Evolutionary conservation across 345 rosid genomes (phyloP), one percentile per base, ranked within the genome.

Genomic region (Capsella bursapastoris): DNA sequence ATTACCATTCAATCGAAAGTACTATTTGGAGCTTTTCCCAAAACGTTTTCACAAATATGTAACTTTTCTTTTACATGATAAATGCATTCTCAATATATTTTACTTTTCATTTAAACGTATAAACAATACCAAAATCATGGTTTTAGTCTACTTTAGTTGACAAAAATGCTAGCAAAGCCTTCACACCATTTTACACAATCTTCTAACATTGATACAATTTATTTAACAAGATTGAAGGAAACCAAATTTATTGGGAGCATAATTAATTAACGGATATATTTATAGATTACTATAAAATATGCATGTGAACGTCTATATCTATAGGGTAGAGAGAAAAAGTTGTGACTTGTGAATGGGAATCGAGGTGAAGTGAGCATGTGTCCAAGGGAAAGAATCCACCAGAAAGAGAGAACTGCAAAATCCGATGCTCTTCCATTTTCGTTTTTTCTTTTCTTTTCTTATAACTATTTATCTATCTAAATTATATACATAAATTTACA

Each of bases 361-460:
- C 43, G 43, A 72, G 81, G 78, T 62, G 68, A 35, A 40, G 69
- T 62, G 34, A 63, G 66, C 83, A 88, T 83, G 66, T 67, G 57
- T 89, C 90, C 90, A 86, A 85, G 66, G 48, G 83, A 80, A 88
- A 75, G 64, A 71, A 15, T 71, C 84, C 87, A 86, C 83, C 68
- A 68, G 47, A 47, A 57, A 68, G 47, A 47, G 62, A 82, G 78
- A 84, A 79, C 88, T 81, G 78, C 77, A 84, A 86, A 22, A 57
- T 71, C 82, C 85, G 57, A 84, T 79, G 86, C 87, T 52, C 29
- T 73, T 73, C 74, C 47, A 31, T 68, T 66, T 72, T 71, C 44
- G 56, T 59, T 72, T 68, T 43, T 41, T 14, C 57, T 40, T 58
- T 3, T 16, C 8, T 40, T 57, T 50, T 9, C 57, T 53, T 64